Evolutionary conservation across 1,284 basidiomycete species (phyloP).

Genomic region (Fomes fomentarius): DNA sequence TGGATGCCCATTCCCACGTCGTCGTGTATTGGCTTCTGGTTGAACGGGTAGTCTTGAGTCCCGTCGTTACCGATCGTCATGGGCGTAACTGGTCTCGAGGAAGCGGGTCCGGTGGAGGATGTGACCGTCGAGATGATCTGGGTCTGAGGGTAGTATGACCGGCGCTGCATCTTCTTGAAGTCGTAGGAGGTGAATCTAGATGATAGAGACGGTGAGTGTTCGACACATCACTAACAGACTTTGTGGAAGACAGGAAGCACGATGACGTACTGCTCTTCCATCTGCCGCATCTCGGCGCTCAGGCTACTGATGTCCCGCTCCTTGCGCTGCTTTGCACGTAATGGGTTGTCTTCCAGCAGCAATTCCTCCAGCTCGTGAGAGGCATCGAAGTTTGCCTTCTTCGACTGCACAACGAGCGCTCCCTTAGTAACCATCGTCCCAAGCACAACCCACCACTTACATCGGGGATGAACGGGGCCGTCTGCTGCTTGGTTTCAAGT

Average conservation of each 20-base stretch:
- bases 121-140: slow-evolving; percentile 60
- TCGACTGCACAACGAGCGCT: slow-evolving; percentile 57
- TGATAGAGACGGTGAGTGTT: not conserved
- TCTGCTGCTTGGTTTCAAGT: slow-evolving; percentile 74
- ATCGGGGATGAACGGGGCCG: slow-evolving; percentile 91
- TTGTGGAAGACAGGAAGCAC: not conserved
- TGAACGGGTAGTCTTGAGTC: slow-evolving; percentile 29
- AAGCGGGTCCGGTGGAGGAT: slow-evolving; percentile 44
- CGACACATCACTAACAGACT: not conserved
- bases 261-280: slow-evolving; percentile 85
- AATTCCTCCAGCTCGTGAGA: slow-evolving; percentile 97
- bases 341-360: slow-evolving; percentile 93
- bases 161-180: slow-evolving; percentile 62
- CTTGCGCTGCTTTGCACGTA: slow-evolving; percentile 86
- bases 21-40: slow-evolving; percentile 33
- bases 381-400: slow-evolving; percentile 96
- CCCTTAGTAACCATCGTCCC: slow-evolving; percentile 6
- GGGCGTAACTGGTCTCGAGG: slow-evolving; percentile 52
- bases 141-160: slow-evolving; percentile 81
- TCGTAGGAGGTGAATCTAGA: slow-evolving; percentile 79
- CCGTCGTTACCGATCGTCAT: slow-evolving; percentile 34
- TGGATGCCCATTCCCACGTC: slow-evolving; percentile 22
- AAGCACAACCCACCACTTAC: slow-evolving; percentile 48
- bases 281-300: slow-evolving; percentile 87
- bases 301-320: slow-evolving; percentile 85